A percentile compares a stretch with the other conserved stretches of the same genome.
phyloP scores from a whole-genome alignment of 2,329 filamentous ascomycete species.

The Raffaelea albimanens region DNA sequence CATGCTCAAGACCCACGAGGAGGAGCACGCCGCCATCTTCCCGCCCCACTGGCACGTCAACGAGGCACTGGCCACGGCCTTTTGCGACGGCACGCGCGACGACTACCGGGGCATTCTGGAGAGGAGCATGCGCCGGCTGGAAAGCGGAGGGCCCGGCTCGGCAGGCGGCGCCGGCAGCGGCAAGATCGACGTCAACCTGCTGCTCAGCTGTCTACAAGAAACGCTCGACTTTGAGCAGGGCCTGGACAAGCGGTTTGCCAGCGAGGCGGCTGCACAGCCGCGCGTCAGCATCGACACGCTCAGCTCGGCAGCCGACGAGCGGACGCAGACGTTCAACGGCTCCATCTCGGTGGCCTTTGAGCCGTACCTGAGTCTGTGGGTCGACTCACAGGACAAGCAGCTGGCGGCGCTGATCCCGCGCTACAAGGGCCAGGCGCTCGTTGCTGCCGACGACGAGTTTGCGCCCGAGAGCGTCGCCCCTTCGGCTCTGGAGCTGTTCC shows the following conservation, averaged over 20 bases:
- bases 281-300: constrained; percentile 85
- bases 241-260: constrained; percentile 71
- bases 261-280: constrained; percentile 28
- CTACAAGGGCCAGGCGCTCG: constrained; percentile 74
- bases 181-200: constrained; percentile 40
- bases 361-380: constrained; percentile 93
- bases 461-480: constrained; percentile 79
- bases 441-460: constrained; percentile 69
- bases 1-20: constrained; percentile 91
- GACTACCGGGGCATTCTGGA: constrained; percentile 93
- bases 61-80: constrained; percentile 80
- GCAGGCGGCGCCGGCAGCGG: constrained; percentile 22
- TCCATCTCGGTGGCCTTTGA: constrained; percentile 95
- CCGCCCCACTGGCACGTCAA: constrained; percentile 81
- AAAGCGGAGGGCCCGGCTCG: constrained; percentile 35
- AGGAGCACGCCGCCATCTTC: constrained; percentile 84
- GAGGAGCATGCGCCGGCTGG: constrained; percentile 68
- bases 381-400: constrained; percentile 89
- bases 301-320: constrained; percentile 61
- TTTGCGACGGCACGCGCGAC: constrained; percentile 90
- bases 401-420: constrained; percentile 75
- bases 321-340: constrained; percentile 70
- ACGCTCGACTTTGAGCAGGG: constrained; percentile 95
- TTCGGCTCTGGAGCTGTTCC: constrained; percentile 93
- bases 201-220: constrained; percentile 41